Conservation (phyloP, 352 stramenopile genomes). For the Globisporangium splendens region DNA sequence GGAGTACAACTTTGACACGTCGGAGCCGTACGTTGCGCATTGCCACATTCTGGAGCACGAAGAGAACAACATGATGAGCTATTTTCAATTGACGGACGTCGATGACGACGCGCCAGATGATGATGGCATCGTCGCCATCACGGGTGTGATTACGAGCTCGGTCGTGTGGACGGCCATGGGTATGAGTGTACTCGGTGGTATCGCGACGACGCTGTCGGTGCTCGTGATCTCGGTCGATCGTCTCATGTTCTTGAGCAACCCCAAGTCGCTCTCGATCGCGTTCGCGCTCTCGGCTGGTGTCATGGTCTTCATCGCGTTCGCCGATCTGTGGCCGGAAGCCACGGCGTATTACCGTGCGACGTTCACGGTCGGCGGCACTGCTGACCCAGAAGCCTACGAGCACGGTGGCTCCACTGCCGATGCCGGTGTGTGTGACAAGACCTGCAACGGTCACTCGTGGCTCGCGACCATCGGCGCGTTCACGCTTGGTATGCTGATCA, state of each 20-base stretch:
- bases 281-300: conserved; percentile 67
- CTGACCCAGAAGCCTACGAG: conserved; percentile 66
- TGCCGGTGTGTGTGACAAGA: conserved; percentile 53
- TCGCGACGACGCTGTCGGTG: conserved; percentile 37
- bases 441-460: conserved; percentile 55
- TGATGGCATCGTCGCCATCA: conserved; percentile 27
- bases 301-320: conserved; percentile 76
- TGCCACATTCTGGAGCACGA: conserved; percentile 80
- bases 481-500: conserved; percentile 56
- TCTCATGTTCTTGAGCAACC: conserved; percentile 21
- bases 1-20: conserved; percentile 72
- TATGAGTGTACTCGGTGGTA: conserved; percentile 64
- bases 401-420: conserved; percentile 30
- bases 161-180: conserved; percentile 65
- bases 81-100: conserved; percentile 48
- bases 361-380: conserved; percentile 48
- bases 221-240: too few species aligned
- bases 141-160: conserved; percentile 34
- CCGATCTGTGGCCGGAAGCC: conserved; percentile 56
- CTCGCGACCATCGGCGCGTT: conserved; percentile 53
- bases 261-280: conserved; percentile 46
- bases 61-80: conserved; percentile 73
- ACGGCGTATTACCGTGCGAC: conserved; percentile 52
- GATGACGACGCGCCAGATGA: conserved; percentile 47
- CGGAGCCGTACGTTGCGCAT: conserved; percentile 68